Evolutionary conservation across 1,139 yeast genomes (phyloP), one percentile per base, ranked within the genome.

Genomic region (Geotrichum bryndzae): DNA sequence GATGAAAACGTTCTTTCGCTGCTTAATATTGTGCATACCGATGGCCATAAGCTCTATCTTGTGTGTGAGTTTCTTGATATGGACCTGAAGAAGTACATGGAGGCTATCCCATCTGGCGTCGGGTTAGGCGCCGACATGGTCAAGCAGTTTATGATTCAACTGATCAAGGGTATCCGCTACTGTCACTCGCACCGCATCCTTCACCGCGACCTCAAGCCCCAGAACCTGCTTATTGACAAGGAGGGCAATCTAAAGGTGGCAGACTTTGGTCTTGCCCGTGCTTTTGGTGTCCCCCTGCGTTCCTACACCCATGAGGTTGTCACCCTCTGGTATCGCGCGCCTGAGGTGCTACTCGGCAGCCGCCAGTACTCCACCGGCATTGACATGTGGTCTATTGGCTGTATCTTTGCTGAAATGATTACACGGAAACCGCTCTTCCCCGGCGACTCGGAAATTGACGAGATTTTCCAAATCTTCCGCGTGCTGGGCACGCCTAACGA

Each of bases 301-400:
- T 96, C 97, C 1, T 94, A 92, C 74, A 92, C 99, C 13, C 97
- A 92, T 77, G 98, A 94, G 74, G 97, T 94, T 64, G 99, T 95
- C 61, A 94, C 99, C 0, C 80, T 95, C 68, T 94, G 99, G 99
- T 94, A 94, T 76, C 82, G 99, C 68, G 92, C 98, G 0, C 99
- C 99, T 0, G 99, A 94, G 74, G 90, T 94, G 64, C 80, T 94
- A 66, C 80, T 94, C 51, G 99, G 99, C 41, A 97, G 98, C 29
- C 90, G 96, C 68, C 98, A 94, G 75, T 94, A 94, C 76, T 90
- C 97, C 58, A 94, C 98, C 0, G 98, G 98, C 33, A 98, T 94
- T 58, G 99, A 94, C 74, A 91, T 95, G 87, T 94, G 99, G 99
- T 90, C 97, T 22, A 90, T 91, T 63, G 99, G 99, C 27, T 92